phyloP scores from a whole-genome alignment of 2,329 filamentous ascomycete genomes.

The Neopestalotiopsis clavispora region DNA sequence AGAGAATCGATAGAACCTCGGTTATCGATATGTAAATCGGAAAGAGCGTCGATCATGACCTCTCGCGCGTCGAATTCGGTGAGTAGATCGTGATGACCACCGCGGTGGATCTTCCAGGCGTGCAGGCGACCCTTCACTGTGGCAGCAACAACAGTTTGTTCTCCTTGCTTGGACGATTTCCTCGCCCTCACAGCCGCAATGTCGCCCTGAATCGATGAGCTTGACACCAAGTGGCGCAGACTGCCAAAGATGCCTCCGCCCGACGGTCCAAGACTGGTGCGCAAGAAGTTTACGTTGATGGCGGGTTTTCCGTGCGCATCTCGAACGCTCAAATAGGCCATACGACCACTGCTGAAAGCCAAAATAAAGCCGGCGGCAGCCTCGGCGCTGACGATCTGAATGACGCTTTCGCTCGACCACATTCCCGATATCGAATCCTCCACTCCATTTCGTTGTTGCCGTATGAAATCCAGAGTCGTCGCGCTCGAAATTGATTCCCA shows the following conservation, averaged over 20 bases:
- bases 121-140: constrained; percentile 80
- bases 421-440: constrained; percentile 77
- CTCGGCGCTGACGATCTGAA: constrained; percentile 81
- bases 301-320: constrained; percentile 86
- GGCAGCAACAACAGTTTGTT: constrained; percentile 81
- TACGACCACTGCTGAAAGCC: constrained; percentile 81
- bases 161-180: constrained; percentile 73
- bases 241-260: constrained; percentile 78
- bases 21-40: constrained; percentile 55
- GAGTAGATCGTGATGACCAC: constrained; percentile 78
- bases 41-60: constrained; percentile 66
- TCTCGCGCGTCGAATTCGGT: constrained; percentile 74
- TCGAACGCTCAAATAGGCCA: constrained; percentile 84
- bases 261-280: constrained; percentile 60
- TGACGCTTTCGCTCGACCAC: constrained; percentile 77
- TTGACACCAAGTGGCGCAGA: constrained; percentile 76
- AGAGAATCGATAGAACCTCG: constrained; percentile 63
- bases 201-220: constrained; percentile 73
- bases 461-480: constrained; percentile 81
- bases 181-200: constrained; percentile 82
- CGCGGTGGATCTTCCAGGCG: constrained; percentile 87
- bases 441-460: constrained; percentile 79
- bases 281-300: constrained; percentile 79
- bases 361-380: constrained; percentile 84
- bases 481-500: constrained; percentile 96